Conservation (phyloP, 768 basidiomycete species). For the Punctularia strigosozonata region DNA sequence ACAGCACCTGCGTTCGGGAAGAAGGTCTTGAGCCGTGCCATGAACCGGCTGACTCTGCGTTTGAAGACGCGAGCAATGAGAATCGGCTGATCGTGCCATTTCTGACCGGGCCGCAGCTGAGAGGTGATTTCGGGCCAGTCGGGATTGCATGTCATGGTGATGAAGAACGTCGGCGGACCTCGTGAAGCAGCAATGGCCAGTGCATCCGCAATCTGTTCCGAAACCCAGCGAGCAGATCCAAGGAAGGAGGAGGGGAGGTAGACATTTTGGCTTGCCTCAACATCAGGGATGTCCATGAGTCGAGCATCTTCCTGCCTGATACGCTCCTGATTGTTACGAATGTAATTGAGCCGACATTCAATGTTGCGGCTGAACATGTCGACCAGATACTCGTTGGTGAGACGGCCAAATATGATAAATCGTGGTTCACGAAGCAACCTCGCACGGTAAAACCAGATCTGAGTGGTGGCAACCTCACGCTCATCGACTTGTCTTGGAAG, state of each 20-base stretch:
- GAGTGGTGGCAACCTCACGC: slow-evolving; percentile 12
- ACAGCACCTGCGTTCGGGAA: slow-evolving; percentile 20
- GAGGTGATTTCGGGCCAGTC: slow-evolving; percentile 25
- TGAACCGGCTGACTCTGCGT: slow-evolving; percentile 15
- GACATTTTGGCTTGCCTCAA: slow-evolving; percentile 17
- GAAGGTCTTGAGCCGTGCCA: slow-evolving; percentile 16
- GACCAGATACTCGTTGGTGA: slow-evolving; percentile 22
- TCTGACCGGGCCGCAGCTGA: slow-evolving; percentile 22
- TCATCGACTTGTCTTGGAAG: too few species aligned
- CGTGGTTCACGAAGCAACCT: slow-evolving; percentile 19
- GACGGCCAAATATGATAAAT: slow-evolving; percentile 22
- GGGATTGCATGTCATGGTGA: slow-evolving; percentile 30
- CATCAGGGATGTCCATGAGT: slow-evolving; percentile 15
- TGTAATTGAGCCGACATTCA: slow-evolving; percentile 22
- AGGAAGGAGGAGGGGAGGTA: slow-evolving; percentile 25
- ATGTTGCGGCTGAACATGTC: slow-evolving; percentile 27
- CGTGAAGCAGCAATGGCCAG: slow-evolving; percentile 19
- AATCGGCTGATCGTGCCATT: slow-evolving; percentile 21
- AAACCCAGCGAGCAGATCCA: slow-evolving; percentile 22
- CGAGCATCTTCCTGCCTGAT: slow-evolving; percentile 16
- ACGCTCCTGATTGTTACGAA: slow-evolving; percentile 16
- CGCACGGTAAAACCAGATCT: slow-evolving; percentile 22
- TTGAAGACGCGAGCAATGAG: slow-evolving; percentile 25
- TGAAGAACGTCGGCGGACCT: slow-evolving; percentile 23
- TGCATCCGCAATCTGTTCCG: slow-evolving; percentile 25